A percentile compares a stretch with the other conserved stretches of the same genome.
These are phyloP conservation scores for Aphanoascus verrucosus DNA, from an alignment of 2,329 filamentous ascomycete species.

Conservation along the genomic window DNA sequence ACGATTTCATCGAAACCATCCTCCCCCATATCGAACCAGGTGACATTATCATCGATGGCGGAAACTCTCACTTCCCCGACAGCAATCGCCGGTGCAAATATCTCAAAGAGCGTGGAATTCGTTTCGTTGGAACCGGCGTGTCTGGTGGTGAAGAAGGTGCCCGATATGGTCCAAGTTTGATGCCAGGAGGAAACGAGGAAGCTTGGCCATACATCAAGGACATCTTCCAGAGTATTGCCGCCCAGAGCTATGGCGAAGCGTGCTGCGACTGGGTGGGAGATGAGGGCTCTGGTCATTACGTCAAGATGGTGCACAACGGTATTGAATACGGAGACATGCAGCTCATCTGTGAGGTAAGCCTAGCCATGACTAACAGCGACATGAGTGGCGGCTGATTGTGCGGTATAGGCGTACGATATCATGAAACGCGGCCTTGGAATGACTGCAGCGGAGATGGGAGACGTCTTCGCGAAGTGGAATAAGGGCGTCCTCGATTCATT, in stretches of 20 bases:
- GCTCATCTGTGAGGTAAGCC: conserved; percentile 86
- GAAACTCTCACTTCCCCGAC: conserved; percentile 98
- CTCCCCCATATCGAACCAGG: conserved; percentile 71
- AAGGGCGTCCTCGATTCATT: conserved; percentile 97
- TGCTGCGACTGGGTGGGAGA: conserved; percentile 99
- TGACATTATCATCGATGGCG: conserved; percentile 98
- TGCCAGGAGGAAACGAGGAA: conserved; percentile 97
- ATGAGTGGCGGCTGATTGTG: conserved; percentile 15
- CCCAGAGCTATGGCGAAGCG: conserved; percentile 92
- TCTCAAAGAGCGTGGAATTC: conserved; percentile 74
- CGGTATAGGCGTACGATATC: conserved; percentile 83
- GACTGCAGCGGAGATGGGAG: conserved; percentile 85
- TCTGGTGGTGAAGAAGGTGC: conserved; percentile 99
- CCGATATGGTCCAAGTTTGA: conserved; percentile 90
- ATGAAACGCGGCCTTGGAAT: conserved; percentile 96
- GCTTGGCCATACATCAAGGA: conserved; percentile 99
- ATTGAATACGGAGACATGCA: conserved; percentile 99
- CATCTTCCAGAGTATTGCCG: conserved; percentile 93
- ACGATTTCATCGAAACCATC: conserved; percentile 96
- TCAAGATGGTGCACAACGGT: conserved; percentile 99
- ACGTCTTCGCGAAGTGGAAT: conserved; percentile 94
- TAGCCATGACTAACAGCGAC: neutral
- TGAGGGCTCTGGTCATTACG: conserved; percentile 98
- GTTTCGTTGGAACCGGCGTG: conserved; percentile 93
- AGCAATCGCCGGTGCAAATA: conserved; percentile 95